Conservation (phyloP, 331 rosid species). For the Cucumis variabilis region DNA sequence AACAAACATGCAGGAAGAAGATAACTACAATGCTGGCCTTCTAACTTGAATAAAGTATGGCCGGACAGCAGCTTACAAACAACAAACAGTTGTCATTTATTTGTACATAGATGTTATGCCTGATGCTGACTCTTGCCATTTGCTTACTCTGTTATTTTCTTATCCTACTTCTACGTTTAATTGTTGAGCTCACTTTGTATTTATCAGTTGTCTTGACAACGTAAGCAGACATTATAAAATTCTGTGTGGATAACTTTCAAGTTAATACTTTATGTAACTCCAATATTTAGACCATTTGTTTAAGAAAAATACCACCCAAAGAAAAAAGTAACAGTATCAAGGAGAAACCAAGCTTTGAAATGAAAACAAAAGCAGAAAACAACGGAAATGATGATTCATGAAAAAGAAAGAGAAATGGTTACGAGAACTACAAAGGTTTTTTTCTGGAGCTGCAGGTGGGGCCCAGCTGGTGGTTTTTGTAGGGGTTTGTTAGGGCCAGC, state of each 20-base stretch:
- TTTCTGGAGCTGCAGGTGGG: too few relatives aligned
- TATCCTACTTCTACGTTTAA: background rate
- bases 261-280: background rate
- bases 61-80: background rate
- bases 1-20: background rate
- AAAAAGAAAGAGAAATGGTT: background rate
- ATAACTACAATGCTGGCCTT: background rate
- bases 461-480: too few relatives aligned
- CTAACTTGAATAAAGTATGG: background rate
- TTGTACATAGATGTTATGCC: background rate
- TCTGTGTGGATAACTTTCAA: background rate
- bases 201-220: background rate
- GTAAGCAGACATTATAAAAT: background rate
- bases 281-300: background rate
- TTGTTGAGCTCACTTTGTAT: background rate
- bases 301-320: background rate
- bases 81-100: background rate
- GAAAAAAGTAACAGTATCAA: background rate
- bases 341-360: background rate
- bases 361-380: background rate
- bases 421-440: too few relatives aligned
- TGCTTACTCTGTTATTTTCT: background rate
- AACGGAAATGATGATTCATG: background rate
- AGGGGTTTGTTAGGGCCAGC: too few relatives aligned
- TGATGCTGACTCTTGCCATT: background rate